These are phyloP conservation scores for Penicillium salamii DNA, from an alignment of 495 filamentous ascomycete species.

Conservation along the genomic window DNA sequence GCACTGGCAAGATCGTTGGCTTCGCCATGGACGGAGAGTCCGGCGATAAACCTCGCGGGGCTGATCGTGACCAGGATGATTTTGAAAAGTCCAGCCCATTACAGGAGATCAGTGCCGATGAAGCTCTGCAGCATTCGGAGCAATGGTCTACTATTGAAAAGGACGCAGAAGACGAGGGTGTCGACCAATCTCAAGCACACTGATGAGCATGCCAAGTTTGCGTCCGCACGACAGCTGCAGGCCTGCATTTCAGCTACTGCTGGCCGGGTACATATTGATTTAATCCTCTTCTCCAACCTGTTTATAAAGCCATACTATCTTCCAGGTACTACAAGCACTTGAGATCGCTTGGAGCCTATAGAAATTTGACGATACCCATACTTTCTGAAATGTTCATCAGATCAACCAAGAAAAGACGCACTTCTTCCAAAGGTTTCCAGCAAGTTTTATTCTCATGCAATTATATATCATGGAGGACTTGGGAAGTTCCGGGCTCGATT, in stretches of 20 bases:
- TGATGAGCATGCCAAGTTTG: background rate
- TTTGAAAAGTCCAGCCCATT: slow-evolving; percentile 22
- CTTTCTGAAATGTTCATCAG: background rate
- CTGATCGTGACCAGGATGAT: slow-evolving; percentile 3
- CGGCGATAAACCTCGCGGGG: slow-evolving; percentile 11
- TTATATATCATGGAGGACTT: too few species aligned
- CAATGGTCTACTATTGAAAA: slow-evolving; percentile 38
- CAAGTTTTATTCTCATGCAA: too few species aligned
- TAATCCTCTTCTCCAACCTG: background rate
- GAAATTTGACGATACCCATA: slow-evolving; percentile 6
- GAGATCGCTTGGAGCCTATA: background rate
- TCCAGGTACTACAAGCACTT: slow-evolving; percentile 1
- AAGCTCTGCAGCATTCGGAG: slow-evolving; percentile 33
- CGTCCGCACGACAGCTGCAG: background rate
- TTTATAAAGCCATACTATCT: slow-evolving; percentile 3
- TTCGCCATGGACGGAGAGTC: slow-evolving; percentile 56
- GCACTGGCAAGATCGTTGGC: slow-evolving; percentile 62
- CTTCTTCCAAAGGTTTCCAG: too few species aligned
- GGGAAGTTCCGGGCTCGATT: too few species aligned
- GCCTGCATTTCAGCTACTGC: background rate
- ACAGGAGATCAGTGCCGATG: slow-evolving; percentile 33
- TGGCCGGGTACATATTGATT: background rate
- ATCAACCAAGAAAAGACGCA: too few species aligned
- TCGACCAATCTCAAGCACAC: background rate
- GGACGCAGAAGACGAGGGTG: slow-evolving; percentile 15